Percentiles rank a stretch among this genome's conserved stretches.
phyloP scores from a whole-genome alignment of 176 grass and related monocot genomes.

The Bolboschoenus planiculmis region DNA sequence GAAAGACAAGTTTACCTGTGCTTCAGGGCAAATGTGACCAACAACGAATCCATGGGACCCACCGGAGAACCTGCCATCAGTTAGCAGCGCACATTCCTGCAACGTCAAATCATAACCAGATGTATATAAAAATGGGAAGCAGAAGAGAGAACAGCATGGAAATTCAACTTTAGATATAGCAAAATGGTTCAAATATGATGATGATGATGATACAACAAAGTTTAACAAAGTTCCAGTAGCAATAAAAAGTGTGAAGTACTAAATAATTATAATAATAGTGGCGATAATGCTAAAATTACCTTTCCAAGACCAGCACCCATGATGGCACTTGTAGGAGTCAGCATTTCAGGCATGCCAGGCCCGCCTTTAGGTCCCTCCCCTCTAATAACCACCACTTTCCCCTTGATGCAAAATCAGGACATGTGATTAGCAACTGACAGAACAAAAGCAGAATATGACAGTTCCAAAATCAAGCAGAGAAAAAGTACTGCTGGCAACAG shows the following conservation, averaged over 20 bases:
- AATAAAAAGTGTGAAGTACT: neutral
- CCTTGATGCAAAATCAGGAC: slow-evolving; percentile 28
- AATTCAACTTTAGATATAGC: too few species aligned
- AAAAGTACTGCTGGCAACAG: neutral
- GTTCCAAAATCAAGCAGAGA: neutral
- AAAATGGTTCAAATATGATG: too few species aligned
- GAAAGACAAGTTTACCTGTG: slow-evolving; percentile 56
- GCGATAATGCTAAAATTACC: slow-evolving; percentile 23
- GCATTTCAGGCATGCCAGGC: slow-evolving; percentile 98
- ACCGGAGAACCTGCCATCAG: slow-evolving; percentile 97
- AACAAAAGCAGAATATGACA: neutral
- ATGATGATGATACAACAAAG: neutral
- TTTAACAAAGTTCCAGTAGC: neutral
- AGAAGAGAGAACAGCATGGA: too few species aligned
- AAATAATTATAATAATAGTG: neutral
- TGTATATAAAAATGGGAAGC: neutral
- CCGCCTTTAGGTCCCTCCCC: slow-evolving; percentile 95
- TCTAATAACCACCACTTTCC: slow-evolving; percentile 81
- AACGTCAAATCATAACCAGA: slow-evolving; percentile 12
- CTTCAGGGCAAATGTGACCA: slow-evolving; percentile 94
- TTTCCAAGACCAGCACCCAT: slow-evolving; percentile 98
- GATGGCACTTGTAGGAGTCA: slow-evolving; percentile 96
- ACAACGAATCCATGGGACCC: slow-evolving; percentile 99
- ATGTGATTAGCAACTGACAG: slow-evolving; percentile 22
- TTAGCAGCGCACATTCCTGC: slow-evolving; percentile 87